A percentile compares a stretch with the other conserved stretches of the same genome.
phyloP scores from a whole-genome alignment of 192 early-diverging fungal genomes.

The Ambispora gerdemannii region DNA sequence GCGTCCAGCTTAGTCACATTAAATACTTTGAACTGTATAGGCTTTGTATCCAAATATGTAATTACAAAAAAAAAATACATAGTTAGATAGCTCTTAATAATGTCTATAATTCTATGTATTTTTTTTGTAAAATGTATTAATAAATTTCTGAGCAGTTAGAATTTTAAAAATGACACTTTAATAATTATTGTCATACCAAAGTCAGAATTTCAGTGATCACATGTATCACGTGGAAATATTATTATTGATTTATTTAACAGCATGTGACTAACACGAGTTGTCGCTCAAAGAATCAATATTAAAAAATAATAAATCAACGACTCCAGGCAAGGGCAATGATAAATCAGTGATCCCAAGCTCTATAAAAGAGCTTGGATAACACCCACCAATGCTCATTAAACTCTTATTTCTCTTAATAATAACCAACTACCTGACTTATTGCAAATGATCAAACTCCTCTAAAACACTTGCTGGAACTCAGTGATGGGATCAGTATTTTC shows the following conservation, averaged over 20 bases:
- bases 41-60: not conserved
- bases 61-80: not conserved
- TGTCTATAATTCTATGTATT: not conserved
- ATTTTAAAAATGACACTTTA: not conserved
- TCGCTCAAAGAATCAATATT: no score
- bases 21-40: not conserved
- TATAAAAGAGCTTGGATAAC: no score
- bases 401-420: not conserved
- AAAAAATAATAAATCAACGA: no score
- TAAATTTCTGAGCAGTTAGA: not conserved
- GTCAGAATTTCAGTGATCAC: not conserved
- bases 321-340: no score
- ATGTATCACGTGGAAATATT: not conserved
- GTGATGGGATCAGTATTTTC: slow-evolving; percentile 10
- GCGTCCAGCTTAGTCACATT: not conserved
- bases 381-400: no score
- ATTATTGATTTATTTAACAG: not conserved
- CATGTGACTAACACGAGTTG: not conserved
- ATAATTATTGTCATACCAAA: not conserved
- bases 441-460: not conserved
- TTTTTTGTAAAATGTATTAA: not conserved
- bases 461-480: slow-evolving; percentile 9
- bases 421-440: not conserved
- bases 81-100: not conserved
- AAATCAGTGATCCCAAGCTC: no score